Base-by-base conservation (phyloP, 148 eudicot genomes). In the Nepenthes mirabilis region DNA sequence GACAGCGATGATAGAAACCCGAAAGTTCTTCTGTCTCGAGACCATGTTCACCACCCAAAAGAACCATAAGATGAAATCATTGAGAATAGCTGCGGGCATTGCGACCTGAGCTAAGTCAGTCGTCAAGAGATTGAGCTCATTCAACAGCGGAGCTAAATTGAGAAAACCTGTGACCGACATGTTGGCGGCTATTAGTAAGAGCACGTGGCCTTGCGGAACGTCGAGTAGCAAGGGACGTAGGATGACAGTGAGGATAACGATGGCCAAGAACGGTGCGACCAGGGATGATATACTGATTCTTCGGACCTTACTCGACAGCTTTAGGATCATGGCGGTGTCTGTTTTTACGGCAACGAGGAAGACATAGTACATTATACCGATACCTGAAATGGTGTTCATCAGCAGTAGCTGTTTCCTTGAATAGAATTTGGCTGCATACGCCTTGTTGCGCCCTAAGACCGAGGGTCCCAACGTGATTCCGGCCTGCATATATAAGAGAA, bases 21-120 rank as follows among this genome's bases (percentile, higher is more conserved):
- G 33, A 55, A 12, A 9, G 36, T 12, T 14, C 47, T 36, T 11
- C 36, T 37, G 34, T 37, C 54, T 43, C 0, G 32, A 5, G 1
- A 72, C 1, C 32, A 37, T 34, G 1, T 48, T 5, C 5, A 6
- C n/a, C 37, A 9, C 12, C 57, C 52, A 58, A 33, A 43, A 43
- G 33, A 23, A 14, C 67, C 68, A 67, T 10, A 56, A 35, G 43
- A 50, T 5, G 1, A 47, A 8, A 0, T 72, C 76, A 47, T 58
- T 51, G 6, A 60, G 58, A 1, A 67, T 34, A 0, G 72, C 43
- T 4, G 53, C 35, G 36, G 76, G 52, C 49, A 72, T 5, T 11
- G 71, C 52, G 12, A 72, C 68, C 13, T 67, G 76, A 2, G 64
- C 71, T 33, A 72, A 2, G 50, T 67, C 68, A 1, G 68, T 57